A percentile compares a stretch with the other conserved stretches of the same genome.
Conservation (phyloP, 257 asterid genomes). For the Ligustrum vulgare region DNA sequence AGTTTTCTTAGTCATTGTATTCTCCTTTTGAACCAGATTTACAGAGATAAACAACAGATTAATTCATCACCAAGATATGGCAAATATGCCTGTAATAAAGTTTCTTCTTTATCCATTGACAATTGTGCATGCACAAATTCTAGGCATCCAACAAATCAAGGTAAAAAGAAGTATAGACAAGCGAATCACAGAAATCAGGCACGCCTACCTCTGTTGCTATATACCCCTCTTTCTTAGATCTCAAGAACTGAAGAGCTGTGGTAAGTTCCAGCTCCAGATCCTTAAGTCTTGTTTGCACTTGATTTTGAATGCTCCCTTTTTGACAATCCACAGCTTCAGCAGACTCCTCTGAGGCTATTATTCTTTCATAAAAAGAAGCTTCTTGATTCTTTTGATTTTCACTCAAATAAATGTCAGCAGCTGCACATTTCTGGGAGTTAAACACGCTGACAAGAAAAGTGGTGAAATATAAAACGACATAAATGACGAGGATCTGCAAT, state of each 20-base stretch:
- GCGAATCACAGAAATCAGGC: slow-evolving; percentile 11
- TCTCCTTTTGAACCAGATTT: background rate
- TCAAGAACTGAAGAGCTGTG: slow-evolving; percentile 54
- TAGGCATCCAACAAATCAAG: background rate
- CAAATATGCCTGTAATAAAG: slow-evolving; percentile 2
- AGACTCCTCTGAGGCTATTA: slow-evolving; percentile 30
- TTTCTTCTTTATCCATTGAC: background rate
- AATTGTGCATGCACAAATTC: slow-evolving; percentile 3
- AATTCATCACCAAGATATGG: background rate
- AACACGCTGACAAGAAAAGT: slow-evolving; percentile 16
- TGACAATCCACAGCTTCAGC: slow-evolving; percentile 32
- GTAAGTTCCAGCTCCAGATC: slow-evolving; percentile 68
- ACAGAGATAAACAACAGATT: background rate
- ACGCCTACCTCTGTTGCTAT: slow-evolving; percentile 47
- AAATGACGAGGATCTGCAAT: slow-evolving; percentile 28
- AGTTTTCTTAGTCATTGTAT: slow-evolving; percentile 1
- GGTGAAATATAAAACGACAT: slow-evolving; percentile 13
- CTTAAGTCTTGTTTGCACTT: slow-evolving; percentile 54
- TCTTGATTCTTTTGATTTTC: slow-evolving; percentile 29
- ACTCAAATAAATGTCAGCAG: slow-evolving; percentile 68
- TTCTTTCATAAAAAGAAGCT: slow-evolving; percentile 32
- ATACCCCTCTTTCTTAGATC: slow-evolving; percentile 47
- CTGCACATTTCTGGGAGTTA: slow-evolving; percentile 45
- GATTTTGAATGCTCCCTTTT: slow-evolving; percentile 37
- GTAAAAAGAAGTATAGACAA: slow-evolving; percentile 16